Evolutionary conservation across 495 filamentous ascomycete species (phyloP).

Genomic region (Bacidia gigantensis): DNA sequence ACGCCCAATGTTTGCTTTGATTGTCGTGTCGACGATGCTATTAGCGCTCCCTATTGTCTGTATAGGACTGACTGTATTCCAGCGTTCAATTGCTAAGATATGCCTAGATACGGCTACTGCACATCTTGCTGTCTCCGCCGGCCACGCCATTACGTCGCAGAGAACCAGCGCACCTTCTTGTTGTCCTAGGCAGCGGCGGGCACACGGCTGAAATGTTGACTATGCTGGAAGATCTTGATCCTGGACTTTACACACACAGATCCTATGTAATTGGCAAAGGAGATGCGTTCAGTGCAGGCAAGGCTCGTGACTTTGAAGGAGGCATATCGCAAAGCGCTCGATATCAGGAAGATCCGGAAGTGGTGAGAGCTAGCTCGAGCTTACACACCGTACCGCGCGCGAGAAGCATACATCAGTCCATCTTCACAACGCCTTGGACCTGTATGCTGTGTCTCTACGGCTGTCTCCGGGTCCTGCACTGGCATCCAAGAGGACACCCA

Average conservation of each 20-base stretch:
- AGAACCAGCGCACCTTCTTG: conserved; percentile 50
- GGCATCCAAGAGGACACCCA: conserved; percentile 32
- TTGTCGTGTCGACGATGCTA: too few relatives aligned
- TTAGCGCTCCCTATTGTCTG: too few relatives aligned
- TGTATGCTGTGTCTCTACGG: conserved; percentile 43
- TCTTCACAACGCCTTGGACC: conserved; percentile 50
- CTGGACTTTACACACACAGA: conserved; percentile 45
- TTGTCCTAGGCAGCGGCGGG: conserved; percentile 83
- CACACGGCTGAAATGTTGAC: conserved; percentile 91
- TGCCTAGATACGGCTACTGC: conserved; percentile 35
- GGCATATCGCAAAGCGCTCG: conserved; percentile 12
- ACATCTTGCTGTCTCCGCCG: conserved; percentile 27
- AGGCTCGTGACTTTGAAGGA: conserved; percentile 51
- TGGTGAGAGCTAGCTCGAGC: conserved; percentile 28
- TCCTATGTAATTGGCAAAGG: conserved; percentile 72
- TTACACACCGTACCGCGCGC: conserved; percentile 56
- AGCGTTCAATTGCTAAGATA: background rate
- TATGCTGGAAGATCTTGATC: conserved; percentile 45
- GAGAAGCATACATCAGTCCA: conserved; percentile 62
- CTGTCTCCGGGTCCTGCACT: conserved; percentile 28
- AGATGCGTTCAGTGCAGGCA: conserved; percentile 55
- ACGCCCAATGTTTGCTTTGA: too few relatives aligned
- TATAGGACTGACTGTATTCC: too few relatives aligned
- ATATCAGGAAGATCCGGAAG: conserved; percentile 19
- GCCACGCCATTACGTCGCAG: conserved; percentile 8